Percentiles rank a stretch among this genome's conserved stretches.
Evolutionary conservation across 1,284 basidiomycete species (phyloP).

Genomic region (Rhodotorula sp.): DNA sequence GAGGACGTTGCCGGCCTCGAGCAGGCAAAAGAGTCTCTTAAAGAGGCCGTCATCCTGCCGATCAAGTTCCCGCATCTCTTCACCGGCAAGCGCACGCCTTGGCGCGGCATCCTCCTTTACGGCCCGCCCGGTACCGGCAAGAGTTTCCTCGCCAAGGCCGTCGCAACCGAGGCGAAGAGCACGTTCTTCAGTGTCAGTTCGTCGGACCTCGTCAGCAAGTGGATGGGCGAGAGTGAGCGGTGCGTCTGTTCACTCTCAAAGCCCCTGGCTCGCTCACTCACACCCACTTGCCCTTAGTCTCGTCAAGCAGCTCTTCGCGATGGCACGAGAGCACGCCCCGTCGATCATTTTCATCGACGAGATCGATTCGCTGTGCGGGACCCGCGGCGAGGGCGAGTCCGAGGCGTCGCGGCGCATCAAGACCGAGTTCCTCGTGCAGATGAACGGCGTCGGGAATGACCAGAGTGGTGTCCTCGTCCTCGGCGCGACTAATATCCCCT

Average conservation of each 20-base stretch:
- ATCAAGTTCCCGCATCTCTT: slow-evolving; percentile 99
- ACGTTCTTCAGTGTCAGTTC: slow-evolving; percentile 98
- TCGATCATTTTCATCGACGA: slow-evolving; percentile 99
- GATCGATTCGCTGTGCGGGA: slow-evolving; percentile 93
- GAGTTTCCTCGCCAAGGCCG: slow-evolving; percentile 93
- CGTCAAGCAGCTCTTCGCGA: slow-evolving; percentile 93
- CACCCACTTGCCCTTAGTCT: slow-evolving; percentile 60
- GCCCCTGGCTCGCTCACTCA: background rate
- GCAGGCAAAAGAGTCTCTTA: slow-evolving; percentile 90
- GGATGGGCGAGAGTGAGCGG: slow-evolving; percentile 99
- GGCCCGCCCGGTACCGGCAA: slow-evolving; percentile 96
- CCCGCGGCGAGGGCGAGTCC: slow-evolving; percentile 92
- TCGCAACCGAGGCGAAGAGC: slow-evolving; percentile 97
- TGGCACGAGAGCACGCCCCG: slow-evolving; percentile 94
- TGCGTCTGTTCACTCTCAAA: slow-evolving; percentile 47
- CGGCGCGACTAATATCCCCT: slow-evolving; percentile 98
- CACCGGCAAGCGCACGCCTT: slow-evolving; percentile 95
- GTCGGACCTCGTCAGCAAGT: slow-evolving; percentile 95
- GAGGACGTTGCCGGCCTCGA: slow-evolving; percentile 96
- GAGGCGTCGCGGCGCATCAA: slow-evolving; percentile 96
- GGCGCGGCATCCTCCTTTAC: slow-evolving; percentile 93
- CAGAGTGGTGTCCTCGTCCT: slow-evolving; percentile 96
- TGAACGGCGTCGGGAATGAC: slow-evolving; percentile 98
- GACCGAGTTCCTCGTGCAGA: slow-evolving; percentile 91
- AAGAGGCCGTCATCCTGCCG: slow-evolving; percentile 97